These are phyloP conservation scores for Fragaria iinumae DNA, from an alignment of 306 rosid species.

Conservation along the genomic window DNA sequence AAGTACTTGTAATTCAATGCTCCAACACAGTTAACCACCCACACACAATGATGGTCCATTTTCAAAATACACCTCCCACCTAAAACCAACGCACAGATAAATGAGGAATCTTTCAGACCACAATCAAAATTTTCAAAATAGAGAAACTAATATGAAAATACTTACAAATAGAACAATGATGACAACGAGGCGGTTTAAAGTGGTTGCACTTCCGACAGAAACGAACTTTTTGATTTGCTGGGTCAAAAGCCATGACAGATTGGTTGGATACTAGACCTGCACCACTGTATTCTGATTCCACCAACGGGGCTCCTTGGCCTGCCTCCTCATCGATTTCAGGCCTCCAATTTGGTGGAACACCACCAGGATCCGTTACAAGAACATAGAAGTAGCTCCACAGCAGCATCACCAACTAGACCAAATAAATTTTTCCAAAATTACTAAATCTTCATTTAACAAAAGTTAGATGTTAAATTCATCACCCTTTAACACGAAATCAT, in stretches of 20 bases:
- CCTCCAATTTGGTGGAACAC: slow-evolving; percentile 64
- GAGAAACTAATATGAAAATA: slow-evolving; percentile 16
- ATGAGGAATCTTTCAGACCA: slow-evolving; percentile 17
- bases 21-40: slow-evolving; percentile 85
- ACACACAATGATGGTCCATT: slow-evolving; percentile 87
- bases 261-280: slow-evolving; percentile 26
- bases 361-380: slow-evolving; percentile 66
- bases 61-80: slow-evolving; percentile 79
- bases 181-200: slow-evolving; percentile 76
- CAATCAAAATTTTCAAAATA: neutral
- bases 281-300: slow-evolving; percentile 33
- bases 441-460: slow-evolving; percentile 10
- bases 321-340: slow-evolving; percentile 57
- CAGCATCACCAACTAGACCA: slow-evolving; percentile 69
- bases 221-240: slow-evolving; percentile 39
- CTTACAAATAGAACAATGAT: slow-evolving; percentile 85
- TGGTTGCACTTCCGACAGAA: slow-evolving; percentile 77
- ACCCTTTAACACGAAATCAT: neutral
- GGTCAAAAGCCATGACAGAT: slow-evolving; percentile 24
- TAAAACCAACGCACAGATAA: slow-evolving; percentile 27
- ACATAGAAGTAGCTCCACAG: slow-evolving; percentile 77
- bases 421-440: slow-evolving; percentile 19
- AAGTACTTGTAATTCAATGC: slow-evolving; percentile 76
- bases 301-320: slow-evolving; percentile 44
- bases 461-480: neutral